Conservation (phyloP, 2,329 filamentous ascomycete genomes). For the Purpureocillium lavendulum region DNA sequence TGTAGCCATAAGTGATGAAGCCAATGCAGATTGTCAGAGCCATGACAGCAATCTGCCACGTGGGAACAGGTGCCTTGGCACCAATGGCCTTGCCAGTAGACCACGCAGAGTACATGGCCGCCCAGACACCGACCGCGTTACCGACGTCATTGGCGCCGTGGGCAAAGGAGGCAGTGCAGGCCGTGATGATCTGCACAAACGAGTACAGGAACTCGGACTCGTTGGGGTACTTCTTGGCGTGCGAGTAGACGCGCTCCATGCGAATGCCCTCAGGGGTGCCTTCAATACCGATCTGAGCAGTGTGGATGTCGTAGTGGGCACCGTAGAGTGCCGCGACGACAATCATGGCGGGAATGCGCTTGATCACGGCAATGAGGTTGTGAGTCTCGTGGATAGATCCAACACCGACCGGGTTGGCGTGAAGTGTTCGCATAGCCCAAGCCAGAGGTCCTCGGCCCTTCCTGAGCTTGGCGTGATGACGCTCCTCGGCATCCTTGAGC, state of each 20-base stretch:
- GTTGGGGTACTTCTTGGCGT: constrained; percentile 55
- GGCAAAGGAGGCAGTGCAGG: constrained; percentile 64
- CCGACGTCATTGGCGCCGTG: constrained; percentile 73
- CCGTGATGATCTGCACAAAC: constrained; percentile 57
- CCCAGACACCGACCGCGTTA: constrained; percentile 62
- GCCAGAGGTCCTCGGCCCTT: constrained; percentile 58
- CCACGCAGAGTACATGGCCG: constrained; percentile 61
- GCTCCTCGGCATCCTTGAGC: constrained; percentile 46
- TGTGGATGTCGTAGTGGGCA: constrained; percentile 73
- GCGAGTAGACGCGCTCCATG: constrained; percentile 48
- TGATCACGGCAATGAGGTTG: constrained; percentile 57
- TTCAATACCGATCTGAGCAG: constrained; percentile 10
- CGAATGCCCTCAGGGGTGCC: constrained; percentile 13
- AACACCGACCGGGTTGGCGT: constrained; percentile 62
- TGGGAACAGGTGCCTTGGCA: constrained; percentile 56
- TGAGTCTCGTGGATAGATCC: constrained; percentile 66
- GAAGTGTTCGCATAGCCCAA: constrained; percentile 74
- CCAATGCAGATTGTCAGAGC: constrained; percentile 55
- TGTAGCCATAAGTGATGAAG: constrained; percentile 68
- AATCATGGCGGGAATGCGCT: constrained; percentile 61
- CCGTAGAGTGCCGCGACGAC: constrained; percentile 61
- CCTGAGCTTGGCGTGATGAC: constrained; percentile 54
- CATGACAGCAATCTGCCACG: constrained; percentile 73
- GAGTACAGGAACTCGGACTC: constrained; percentile 63
- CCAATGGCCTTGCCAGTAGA: constrained; percentile 50